Evolutionary conservation across 805 yeast species (phyloP).

Genomic region (Kodamaea lidongshanica): DNA sequence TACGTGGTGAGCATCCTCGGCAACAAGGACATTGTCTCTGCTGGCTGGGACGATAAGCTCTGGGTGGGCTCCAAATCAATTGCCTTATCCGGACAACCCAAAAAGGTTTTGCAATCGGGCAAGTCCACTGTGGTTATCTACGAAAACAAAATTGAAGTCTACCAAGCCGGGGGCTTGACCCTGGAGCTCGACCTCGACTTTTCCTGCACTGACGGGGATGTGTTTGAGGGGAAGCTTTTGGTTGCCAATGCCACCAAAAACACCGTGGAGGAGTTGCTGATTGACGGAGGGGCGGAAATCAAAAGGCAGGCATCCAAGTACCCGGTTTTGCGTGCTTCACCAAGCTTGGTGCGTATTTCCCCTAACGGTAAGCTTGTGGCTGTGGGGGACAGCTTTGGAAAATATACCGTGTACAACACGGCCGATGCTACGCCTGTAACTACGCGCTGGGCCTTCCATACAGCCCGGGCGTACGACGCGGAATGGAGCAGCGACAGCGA

Average conservation of each 20-base stretch:
- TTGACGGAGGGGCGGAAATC: constrained; percentile 15
- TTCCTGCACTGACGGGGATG: constrained; percentile 11
- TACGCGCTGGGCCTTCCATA: constrained; percentile 94
- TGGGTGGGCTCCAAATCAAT: constrained; percentile 29
- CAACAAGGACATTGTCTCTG: constrained; percentile 39
- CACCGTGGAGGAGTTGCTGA: constrained; percentile 23
- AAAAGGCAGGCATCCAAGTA: constrained; percentile 43
- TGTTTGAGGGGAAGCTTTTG: constrained; percentile 13
- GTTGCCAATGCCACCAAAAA: constrained; percentile 27
- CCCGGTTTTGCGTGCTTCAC: constrained; percentile 52
- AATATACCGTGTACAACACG: constrained; percentile 65
- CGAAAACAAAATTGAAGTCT: constrained; percentile 26
- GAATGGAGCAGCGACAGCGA: constrained; percentile 74
- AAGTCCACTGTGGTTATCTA: constrained; percentile 25
- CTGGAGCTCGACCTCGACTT: constrained; percentile 18
- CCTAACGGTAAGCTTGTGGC: constrained; percentile 67
- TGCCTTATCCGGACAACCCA: constrained; percentile 30
- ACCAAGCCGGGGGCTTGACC: constrained; percentile 8
- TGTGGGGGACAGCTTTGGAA: constrained; percentile 82
- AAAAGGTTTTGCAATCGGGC: constrained; percentile 23
- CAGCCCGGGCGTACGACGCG: constrained; percentile 70
- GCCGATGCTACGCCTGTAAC: constrained; percentile 55
- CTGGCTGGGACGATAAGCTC: constrained; percentile 87
- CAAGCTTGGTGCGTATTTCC: constrained; percentile 61
- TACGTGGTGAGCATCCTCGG: constrained; percentile 41